Base-by-base conservation (phyloP, 2,329 filamentous ascomycete genomes). In the Alternaria dauci region DNA sequence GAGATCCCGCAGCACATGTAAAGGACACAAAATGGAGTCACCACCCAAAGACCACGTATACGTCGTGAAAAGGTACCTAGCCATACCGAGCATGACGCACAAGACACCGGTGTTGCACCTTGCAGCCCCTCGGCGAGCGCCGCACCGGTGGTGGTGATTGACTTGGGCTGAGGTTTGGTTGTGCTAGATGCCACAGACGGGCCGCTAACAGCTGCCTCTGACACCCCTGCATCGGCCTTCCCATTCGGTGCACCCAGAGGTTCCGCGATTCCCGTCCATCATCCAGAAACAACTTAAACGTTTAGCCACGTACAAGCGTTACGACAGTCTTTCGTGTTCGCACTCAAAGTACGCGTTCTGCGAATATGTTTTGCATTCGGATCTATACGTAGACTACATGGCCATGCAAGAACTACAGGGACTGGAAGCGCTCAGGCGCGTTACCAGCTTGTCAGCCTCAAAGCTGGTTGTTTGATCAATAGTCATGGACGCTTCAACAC, bases 281-380 rank as follows among this genome's bases (percentile, higher is more conserved):
- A 41, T 25, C 41, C 26, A 47, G 20, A 47, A 57, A 47, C 55
- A 47, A 32, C 47, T 47, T 38, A n/a, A 48, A 5, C 4, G 9
- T 41, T 58, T 58, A 53, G 55, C 55, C 47, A 58, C 47, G 41
- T 44, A 58, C 55, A 57, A 57, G 54, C 47, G 47, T 56, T 30
- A 43, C 47, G 51, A 26, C 42, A n/a, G 20, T 28, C 30, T 11
- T 20, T 26, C n/a, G n/a, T 30, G 5, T 36, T 26, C 5, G 20
- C 46, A 50, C n/a, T 25, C 20, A 12, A 25, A 8, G 38, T 8
- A 11, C 6, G 32, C 46, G 23, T 25, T 16, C 12, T 16, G 20
- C 14, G 12, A 14, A 25, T 12, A 5, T 26, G 18, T 8, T n/a
- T 16, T 14, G n/a, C 5, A 52, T 11, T 41, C 39, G 25, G 8